Evolutionary conservation across 495 filamentous ascomycete genomes (phyloP), one percentile per base, ranked within the genome.

Genomic region (Penicillium cinerascens): DNA sequence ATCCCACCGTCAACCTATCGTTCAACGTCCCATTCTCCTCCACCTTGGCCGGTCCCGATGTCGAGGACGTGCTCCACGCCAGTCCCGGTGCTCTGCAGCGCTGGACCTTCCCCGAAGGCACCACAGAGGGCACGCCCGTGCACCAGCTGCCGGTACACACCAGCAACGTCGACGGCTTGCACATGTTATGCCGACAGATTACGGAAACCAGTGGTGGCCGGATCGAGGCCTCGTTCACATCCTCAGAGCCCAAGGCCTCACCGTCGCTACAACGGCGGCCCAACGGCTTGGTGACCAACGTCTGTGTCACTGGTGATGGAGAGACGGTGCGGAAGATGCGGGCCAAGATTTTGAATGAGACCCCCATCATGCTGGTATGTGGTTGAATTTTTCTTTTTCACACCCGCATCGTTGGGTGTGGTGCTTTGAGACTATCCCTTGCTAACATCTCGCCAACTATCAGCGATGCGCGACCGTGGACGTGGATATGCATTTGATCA

Each of bases 11-110:
- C 62, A 85, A 86, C 57, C 79, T 88, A 44, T 88, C 89, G 59
- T 97, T 97, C 82, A 96, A 95, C 65, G 87, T 97, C 8, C 93
- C 93, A 27, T 96, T 98, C 74, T 83, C 89, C 50, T 95, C 90
- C 42, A 87, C 91, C 58, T 82, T 96, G 51, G 84, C 87, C 54
- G 93, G 95, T 23, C 93, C 93, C 58, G 89, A 96, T 57, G 82
- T 83, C 60, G 88, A 95, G 63, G 91, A 97, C 68, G 88, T 97
- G 56, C 76, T 97, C 44, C 88, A 96, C 72, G 91, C 91, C 54
- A 95, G 84, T 52, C 79, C 82, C 49, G 85, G 85, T 48, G 91
- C 91, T 37, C 80, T 92, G 10, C 82, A 87, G 51, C 85, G 87
- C 59, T 98, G 93, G 93, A 90, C 89, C 20, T 91, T 95, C 67